Conservation (phyloP, 495 filamentous ascomycete species). For the Neurospora sp. region DNA sequence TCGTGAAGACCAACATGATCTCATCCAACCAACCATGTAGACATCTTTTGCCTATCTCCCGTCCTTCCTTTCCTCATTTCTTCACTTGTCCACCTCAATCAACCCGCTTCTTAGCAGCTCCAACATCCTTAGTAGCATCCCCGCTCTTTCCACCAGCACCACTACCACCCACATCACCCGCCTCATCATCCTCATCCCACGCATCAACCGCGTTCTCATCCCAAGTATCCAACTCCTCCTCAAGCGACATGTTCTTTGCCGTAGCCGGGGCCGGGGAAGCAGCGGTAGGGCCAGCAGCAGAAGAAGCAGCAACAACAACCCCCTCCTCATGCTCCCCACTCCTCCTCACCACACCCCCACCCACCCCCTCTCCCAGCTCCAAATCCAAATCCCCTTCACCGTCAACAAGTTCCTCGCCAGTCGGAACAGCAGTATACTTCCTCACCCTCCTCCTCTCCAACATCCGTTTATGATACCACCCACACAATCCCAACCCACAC, state of each 20-base stretch:
- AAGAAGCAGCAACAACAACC: conserved; percentile 24
- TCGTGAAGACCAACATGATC: neutral
- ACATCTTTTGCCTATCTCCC: neutral
- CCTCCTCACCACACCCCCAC: conserved; percentile 11
- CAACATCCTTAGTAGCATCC: conserved; percentile 10
- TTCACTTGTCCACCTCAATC: conserved; percentile 14
- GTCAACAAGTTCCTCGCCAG: conserved; percentile 20
- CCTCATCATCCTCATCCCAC: conserved; percentile 56
- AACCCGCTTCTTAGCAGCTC: conserved; percentile 26
- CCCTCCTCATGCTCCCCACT: conserved; percentile 21
- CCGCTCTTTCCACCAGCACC: conserved; percentile 5
- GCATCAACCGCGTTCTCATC: conserved; percentile 68
- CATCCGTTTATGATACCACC: conserved; percentile 93
- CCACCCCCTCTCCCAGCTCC: conserved; percentile 44
- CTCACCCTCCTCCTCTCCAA: conserved; percentile 73
- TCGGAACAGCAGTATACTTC: conserved; percentile 54
- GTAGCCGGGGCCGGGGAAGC: conserved; percentile 6
- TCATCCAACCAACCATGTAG: conserved; percentile 8
- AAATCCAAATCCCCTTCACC: conserved; percentile 25
- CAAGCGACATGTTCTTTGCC: conserved; percentile 34
- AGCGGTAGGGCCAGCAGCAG: too few relatives aligned
- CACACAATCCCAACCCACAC: conserved; percentile 58
- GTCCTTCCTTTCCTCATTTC: neutral
- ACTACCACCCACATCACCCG: conserved; percentile 23
- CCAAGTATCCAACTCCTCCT: conserved; percentile 74